Evolutionary conservation across 345 rosid genomes (phyloP), one percentile per base, ranked within the genome.

Genomic region (Citrus trifoliata): DNA sequence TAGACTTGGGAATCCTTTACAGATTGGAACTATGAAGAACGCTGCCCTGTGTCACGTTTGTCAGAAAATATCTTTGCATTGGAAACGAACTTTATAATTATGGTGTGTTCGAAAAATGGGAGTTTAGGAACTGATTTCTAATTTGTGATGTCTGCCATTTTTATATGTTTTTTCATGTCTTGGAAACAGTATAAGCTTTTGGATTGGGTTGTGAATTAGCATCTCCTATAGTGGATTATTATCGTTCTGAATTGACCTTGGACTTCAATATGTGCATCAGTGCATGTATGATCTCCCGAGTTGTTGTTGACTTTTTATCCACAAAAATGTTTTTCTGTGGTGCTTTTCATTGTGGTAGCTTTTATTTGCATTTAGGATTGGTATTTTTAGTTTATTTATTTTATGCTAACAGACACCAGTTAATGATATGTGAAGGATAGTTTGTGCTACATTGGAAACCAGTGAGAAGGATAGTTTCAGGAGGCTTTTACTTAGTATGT

Each of bases 401-500:
- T 78, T 37, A 18, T 76, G n/a, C 59, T 68, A 37, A 68, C 67
- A 65, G 75, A 75, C 78, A 69, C 25, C 18, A 32, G 37, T 77
- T 76, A 60, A 67, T 84, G 79, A 64, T 28, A 70, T 71, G 70
- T 71, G 5, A 46, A 46, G 51, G 51, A 46, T 68, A 16, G 70
- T 51, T 73, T 74, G 38, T 61, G 42, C 38, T 32, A 60, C 66
- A 70, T 69, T 78, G 59, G 76, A 72, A 74, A 63, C 71, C 7
- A 27, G 75, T 28, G 64, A 48, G 58, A 76, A 58, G 71, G 72
- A 74, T 59, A 66, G 71, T 80, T 78, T 80, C 66, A 48, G 74
- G 78, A 76, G 77, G 76, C 60, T 76, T 68, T 78, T 76, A 35
- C 51, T 73, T 67, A 48, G 78, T 75, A 37, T 38, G 74, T 78